These are phyloP conservation scores for Aspergillus sp. DNA, from an alignment of 2,329 filamentous ascomycete species.

Conservation along the genomic window DNA sequence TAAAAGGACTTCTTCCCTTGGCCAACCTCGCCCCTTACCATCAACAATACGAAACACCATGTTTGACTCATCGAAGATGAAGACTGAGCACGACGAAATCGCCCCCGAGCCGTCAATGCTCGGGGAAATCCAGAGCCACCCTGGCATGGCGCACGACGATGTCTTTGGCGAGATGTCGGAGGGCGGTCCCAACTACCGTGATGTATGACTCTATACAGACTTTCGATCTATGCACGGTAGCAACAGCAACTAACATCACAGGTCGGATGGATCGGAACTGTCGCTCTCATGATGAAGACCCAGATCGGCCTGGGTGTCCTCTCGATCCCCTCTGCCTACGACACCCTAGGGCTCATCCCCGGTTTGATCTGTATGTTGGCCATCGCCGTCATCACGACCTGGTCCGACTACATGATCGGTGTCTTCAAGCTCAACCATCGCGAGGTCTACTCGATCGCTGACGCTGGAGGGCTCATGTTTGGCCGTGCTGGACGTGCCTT, in stretches of 20 bases:
- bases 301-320: slow-evolving; percentile 48
- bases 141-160: slow-evolving; percentile 21
- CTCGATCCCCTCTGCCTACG: slow-evolving; percentile 48
- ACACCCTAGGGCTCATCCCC: slow-evolving; percentile 49
- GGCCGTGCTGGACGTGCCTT: slow-evolving; percentile 54
- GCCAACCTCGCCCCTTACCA: too few relatives aligned
- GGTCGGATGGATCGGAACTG: slow-evolving; percentile 47
- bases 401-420: slow-evolving; percentile 51
- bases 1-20: too few relatives aligned
- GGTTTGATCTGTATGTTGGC: slow-evolving; percentile 45
- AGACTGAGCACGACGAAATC: neutral
- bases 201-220: slow-evolving; percentile 17
- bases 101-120: neutral
- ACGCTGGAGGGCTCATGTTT: slow-evolving; percentile 55
- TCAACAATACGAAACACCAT: neutral
- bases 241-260: neutral
- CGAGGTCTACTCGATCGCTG: slow-evolving; percentile 58
- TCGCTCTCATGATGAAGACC: slow-evolving; percentile 47
- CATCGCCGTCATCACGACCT: slow-evolving; percentile 48
- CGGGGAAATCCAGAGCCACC: neutral
- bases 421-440: slow-evolving; percentile 55
- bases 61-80: neutral
- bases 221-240: too few relatives aligned
- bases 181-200: slow-evolving; percentile 33
- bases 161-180: slow-evolving; percentile 39